These are phyloP conservation scores for Aegilops umbellulata DNA, from an alignment of 176 grass and related monocot genomes.

Conservation along the genomic window DNA sequence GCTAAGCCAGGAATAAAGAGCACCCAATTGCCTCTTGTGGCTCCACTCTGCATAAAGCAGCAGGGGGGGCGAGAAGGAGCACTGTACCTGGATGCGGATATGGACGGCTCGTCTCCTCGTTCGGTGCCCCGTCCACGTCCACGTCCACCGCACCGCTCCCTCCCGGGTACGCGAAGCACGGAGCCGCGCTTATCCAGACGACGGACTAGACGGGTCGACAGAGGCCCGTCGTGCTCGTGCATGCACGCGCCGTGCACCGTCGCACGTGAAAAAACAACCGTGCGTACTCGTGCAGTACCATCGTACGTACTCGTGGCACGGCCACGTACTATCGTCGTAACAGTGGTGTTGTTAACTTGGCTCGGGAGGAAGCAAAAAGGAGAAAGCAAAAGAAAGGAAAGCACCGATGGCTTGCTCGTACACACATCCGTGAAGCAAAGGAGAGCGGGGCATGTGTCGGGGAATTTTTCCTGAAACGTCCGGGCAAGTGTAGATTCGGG, in stretches of 20 bases:
- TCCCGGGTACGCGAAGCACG: not conserved
- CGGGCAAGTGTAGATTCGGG: not conserved
- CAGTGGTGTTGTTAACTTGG: not conserved
- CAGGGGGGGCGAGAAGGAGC: too few relatives aligned
- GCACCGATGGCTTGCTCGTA: too few relatives aligned
- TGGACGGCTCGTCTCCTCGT: not conserved
- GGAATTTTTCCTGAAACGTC: not conserved
- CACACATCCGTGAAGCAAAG: not conserved
- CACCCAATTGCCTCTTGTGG: not conserved
- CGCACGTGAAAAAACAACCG: not conserved
- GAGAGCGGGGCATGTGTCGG: not conserved
- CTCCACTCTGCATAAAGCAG: not conserved
- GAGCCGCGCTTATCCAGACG: not conserved
- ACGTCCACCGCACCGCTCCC: not conserved
- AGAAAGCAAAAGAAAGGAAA: too few relatives aligned
- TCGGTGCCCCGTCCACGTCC: conserved; percentile 8
- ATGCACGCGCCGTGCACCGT: not conserved
- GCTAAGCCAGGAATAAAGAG: not conserved
- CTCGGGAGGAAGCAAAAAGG: not conserved
- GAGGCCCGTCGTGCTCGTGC: not conserved
- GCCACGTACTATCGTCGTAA: not conserved
- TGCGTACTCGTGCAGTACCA: not conserved
- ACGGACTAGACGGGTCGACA: too few relatives aligned
- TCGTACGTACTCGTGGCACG: not conserved
- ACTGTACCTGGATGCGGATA: not conserved